These are phyloP conservation scores for Galerina marginata DNA, from an alignment of 768 basidiomycete species.

Conservation along the genomic window DNA sequence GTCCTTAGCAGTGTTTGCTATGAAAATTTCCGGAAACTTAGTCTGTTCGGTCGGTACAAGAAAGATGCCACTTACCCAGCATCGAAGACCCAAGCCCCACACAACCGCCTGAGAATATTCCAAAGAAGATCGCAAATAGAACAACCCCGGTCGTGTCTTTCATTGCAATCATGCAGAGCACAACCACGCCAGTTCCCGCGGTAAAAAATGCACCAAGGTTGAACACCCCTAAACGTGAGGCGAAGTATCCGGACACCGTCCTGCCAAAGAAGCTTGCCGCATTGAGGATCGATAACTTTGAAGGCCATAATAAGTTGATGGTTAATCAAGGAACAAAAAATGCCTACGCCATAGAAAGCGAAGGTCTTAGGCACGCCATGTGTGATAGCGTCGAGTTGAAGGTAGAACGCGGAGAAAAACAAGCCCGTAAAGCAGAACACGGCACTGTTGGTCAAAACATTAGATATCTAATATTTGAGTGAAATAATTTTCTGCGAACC, in stretches of 20 bases:
- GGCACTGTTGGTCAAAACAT: constrained; percentile 20
- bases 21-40: not conserved
- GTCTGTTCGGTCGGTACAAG: not conserved
- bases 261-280: constrained; percentile 58
- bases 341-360: constrained; percentile 54
- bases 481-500: constrained; percentile 7
- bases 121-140: constrained; percentile 44
- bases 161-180: constrained; percentile 48
- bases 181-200: constrained; percentile 37
- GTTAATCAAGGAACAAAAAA: not conserved
- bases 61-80: constrained; percentile 28
- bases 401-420: constrained; percentile 54
- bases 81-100: constrained; percentile 36
- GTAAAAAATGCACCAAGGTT: constrained; percentile 45
- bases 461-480: not conserved
- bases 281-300: constrained; percentile 58
- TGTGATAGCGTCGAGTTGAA: constrained; percentile 53
- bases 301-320: not conserved
- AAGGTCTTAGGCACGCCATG: constrained; percentile 45
- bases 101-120: constrained; percentile 52
- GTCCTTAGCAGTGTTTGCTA: constrained; percentile 43
- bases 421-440: constrained; percentile 39
- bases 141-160: constrained; percentile 37
- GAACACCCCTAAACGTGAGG: constrained; percentile 46
- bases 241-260: constrained; percentile 48